Conservation (phyloP, 2,329 filamentous ascomycete genomes). For the Aspergillus pseudoviridinutans region DNA sequence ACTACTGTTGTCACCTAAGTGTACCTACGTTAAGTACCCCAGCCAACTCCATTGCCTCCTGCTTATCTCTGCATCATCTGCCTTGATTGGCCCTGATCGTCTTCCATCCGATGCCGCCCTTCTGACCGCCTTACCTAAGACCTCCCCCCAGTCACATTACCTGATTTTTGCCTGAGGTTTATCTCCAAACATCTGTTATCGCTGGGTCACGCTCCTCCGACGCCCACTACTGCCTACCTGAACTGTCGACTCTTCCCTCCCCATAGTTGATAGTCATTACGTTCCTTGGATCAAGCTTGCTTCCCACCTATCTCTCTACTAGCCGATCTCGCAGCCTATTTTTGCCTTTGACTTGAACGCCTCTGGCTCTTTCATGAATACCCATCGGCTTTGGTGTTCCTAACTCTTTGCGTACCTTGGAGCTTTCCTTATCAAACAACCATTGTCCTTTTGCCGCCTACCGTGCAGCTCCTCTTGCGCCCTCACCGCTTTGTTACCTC, state of each 20-base stretch:
- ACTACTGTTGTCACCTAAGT: not conserved
- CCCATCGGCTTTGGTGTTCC: not conserved
- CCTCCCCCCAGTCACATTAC: conserved; percentile 11
- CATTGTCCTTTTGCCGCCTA: conserved; percentile 5
- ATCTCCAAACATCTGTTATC: conserved; percentile 28
- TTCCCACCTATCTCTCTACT: conserved; percentile 16
- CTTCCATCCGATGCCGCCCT: conserved; percentile 22
- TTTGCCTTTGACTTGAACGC: conserved; percentile 3
- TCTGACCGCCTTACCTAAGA: conserved; percentile 28
- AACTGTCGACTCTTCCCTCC: not conserved
- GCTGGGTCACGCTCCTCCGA: conserved; percentile 23
- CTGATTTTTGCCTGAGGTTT: not conserved
- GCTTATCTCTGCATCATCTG: not conserved
- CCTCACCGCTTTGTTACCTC: conserved; percentile 18
- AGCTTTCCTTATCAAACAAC: not conserved
- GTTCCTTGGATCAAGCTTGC: conserved; percentile 25
- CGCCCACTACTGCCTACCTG: conserved; percentile 6
- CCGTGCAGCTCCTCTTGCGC: conserved; percentile 10
- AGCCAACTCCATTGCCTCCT: not conserved
- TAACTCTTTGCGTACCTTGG: not conserved
- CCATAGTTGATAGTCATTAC: conserved; percentile 4
- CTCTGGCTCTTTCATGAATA: conserved; percentile 11
- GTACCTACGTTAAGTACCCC: not conserved
- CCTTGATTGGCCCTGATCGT: conserved; percentile 5
- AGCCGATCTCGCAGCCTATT: conserved; percentile 25